phyloP scores from a whole-genome alignment of 345 rosid genomes.

The Aquilaria malaccensis region DNA sequence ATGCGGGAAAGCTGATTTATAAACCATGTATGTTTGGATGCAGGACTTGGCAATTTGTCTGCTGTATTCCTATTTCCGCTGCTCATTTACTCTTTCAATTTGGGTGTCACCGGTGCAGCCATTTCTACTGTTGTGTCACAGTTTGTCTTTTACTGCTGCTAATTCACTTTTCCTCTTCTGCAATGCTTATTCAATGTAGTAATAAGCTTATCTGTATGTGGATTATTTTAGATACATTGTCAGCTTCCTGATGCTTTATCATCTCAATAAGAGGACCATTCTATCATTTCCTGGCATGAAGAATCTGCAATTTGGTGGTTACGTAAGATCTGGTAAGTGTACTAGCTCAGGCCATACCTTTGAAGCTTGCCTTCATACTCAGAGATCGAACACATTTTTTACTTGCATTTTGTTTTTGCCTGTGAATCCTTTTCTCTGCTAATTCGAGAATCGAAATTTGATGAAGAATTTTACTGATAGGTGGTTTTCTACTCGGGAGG shows the following conservation, averaged over 20 bases:
- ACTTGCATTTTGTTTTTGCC: too few relatives aligned
- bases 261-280: constrained; percentile 27
- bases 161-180: background rate
- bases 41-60: constrained; percentile 32
- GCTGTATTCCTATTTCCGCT: constrained; percentile 29
- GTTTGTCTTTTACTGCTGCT: constrained; percentile 15
- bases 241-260: constrained; percentile 25
- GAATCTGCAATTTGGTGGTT: constrained; percentile 27
- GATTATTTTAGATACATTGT: constrained; percentile 26
- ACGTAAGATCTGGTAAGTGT: constrained; percentile 28
- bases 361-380: background rate
- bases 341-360: background rate
- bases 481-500: constrained; percentile 36
- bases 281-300: constrained; percentile 20
- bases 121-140: constrained; percentile 33
- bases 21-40: background rate
- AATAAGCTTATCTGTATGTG: background rate
- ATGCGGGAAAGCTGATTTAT: background rate
- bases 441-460: too few relatives aligned
- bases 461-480: constrained; percentile 8
- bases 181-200: background rate
- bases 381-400: too few relatives aligned
- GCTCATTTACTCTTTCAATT: constrained; percentile 20
- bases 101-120: constrained; percentile 35
- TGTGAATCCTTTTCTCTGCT: too few relatives aligned